Conservation (phyloP, 108 stramenopile species). For the Fragilariopsis cylindrus region DNA sequence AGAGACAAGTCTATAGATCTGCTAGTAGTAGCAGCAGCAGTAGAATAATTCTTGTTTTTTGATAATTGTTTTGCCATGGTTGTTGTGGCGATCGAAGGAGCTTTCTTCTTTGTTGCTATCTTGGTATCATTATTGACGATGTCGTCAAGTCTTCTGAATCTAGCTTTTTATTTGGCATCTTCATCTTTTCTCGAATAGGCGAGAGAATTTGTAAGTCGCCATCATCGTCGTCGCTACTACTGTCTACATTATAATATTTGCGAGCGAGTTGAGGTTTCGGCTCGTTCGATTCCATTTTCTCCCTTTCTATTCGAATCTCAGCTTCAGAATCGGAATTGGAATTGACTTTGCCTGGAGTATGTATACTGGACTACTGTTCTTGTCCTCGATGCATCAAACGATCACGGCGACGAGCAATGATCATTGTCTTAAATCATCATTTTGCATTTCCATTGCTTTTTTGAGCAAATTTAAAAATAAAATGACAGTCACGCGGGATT, state of each 20-base stretch:
- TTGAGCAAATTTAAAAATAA: too few relatives aligned
- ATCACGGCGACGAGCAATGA: too few relatives aligned
- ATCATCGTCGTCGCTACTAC: conserved; percentile 12
- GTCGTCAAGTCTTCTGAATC: background rate
- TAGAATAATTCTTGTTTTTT: background rate
- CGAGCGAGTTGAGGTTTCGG: conserved; percentile 15
- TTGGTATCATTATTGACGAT: background rate
- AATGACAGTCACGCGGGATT: too few relatives aligned
- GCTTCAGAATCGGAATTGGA: background rate
- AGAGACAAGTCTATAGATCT: background rate
- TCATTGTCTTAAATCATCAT: too few relatives aligned
- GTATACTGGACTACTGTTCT: too few relatives aligned
- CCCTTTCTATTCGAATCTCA: background rate
- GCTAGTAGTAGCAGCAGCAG: background rate
- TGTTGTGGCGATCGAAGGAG: background rate
- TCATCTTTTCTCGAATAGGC: background rate
- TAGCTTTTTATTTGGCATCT: background rate
- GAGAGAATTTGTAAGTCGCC: conserved; percentile 6
- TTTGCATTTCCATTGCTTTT: too few relatives aligned
- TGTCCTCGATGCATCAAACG: too few relatives aligned
- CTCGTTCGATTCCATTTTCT: background rate
- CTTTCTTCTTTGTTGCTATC: background rate
- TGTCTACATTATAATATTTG: conserved; percentile 12
- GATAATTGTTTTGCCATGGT: background rate
- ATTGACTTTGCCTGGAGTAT: background rate